These are phyloP conservation scores for Raffaelea arxii DNA, from an alignment of 2,329 filamentous ascomycete genomes.

Conservation along the genomic window DNA sequence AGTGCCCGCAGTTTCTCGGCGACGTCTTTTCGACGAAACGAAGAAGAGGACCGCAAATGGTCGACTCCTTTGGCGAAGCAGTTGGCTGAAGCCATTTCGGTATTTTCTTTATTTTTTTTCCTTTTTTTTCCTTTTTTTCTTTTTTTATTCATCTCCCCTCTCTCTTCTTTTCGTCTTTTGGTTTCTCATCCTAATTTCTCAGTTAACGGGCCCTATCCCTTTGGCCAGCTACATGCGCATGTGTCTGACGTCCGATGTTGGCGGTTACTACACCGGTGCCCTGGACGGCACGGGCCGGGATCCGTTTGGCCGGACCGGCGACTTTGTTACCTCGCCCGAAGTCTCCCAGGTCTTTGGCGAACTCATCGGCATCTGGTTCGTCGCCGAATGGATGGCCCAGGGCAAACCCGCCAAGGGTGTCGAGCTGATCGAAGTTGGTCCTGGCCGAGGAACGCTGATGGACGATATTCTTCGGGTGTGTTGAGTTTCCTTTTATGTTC, in stretches of 20 bases:
- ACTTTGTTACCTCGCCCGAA: slow-evolving; percentile 95
- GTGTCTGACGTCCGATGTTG: slow-evolving; percentile 83
- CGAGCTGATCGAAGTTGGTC: slow-evolving; percentile 87
- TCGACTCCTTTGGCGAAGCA: slow-evolving; percentile 87
- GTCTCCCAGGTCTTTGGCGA: slow-evolving; percentile 97
- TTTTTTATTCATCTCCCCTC: background rate
- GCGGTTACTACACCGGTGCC: slow-evolving; percentile 85
- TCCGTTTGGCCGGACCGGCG: slow-evolving; percentile 85
- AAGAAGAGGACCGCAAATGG: slow-evolving; percentile 53
- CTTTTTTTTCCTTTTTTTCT: background rate
- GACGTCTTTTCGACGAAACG: slow-evolving; percentile 14
- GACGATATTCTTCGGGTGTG: slow-evolving; percentile 84
- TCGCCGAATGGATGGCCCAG: slow-evolving; percentile 94
- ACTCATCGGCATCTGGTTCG: slow-evolving; percentile 86
- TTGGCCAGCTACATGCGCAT: slow-evolving; percentile 97
- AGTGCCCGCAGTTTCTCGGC: slow-evolving; percentile 14
- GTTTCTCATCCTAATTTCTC: too few relatives aligned
- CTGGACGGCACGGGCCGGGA: slow-evolving; percentile 55
- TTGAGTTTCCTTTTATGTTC: slow-evolving; percentile 6
- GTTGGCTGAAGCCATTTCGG: slow-evolving; percentile 76
- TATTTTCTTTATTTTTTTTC: slow-evolving; percentile 30
- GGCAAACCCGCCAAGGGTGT: slow-evolving; percentile 64
- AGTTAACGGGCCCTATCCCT: slow-evolving; percentile 77
- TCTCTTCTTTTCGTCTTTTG: background rate
- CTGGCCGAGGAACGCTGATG: slow-evolving; percentile 92